Percentiles rank a stretch among this genome's conserved stretches.
Conservation (phyloP, 345 rosid species). For the Eucalyptus regnans region DNA sequence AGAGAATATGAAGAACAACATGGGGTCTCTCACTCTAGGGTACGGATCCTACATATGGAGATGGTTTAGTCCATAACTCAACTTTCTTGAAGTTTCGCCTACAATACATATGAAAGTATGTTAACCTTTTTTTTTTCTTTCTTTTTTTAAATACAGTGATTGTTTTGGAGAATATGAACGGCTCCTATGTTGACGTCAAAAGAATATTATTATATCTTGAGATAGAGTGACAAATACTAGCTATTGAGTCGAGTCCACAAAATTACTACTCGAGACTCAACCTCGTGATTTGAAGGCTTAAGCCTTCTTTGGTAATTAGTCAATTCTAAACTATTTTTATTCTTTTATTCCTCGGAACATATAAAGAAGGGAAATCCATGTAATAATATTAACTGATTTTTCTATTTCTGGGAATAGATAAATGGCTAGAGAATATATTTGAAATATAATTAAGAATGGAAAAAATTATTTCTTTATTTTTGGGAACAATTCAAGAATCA, state of each 20-base stretch:
- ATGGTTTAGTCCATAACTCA: background rate
- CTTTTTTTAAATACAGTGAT: background rate
- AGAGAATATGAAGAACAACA: no score
- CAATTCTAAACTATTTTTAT: no score
- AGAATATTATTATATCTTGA: background rate
- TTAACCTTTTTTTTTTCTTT: background rate
- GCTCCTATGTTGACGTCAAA: background rate
- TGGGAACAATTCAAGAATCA: no score
- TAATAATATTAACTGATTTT: no score
- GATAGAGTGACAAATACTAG: background rate
- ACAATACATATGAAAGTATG: background rate
- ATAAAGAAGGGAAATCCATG: no score
- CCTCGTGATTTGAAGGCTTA: background rate
- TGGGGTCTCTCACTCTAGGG: accelerated
- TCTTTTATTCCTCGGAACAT: no score
- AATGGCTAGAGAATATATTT: no score
- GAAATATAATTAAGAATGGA: no score
- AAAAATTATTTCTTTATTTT: no score
- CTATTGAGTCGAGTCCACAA: background rate
- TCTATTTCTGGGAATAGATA: no score
- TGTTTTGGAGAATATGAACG: background rate
- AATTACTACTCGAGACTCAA: background rate
- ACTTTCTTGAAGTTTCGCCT: background rate
- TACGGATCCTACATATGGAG: background rate
- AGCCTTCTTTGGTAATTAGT: no score